These are phyloP conservation scores for Neurospora sp. DNA, from an alignment of 2,329 filamentous ascomycete species.

Conservation along the genomic window DNA sequence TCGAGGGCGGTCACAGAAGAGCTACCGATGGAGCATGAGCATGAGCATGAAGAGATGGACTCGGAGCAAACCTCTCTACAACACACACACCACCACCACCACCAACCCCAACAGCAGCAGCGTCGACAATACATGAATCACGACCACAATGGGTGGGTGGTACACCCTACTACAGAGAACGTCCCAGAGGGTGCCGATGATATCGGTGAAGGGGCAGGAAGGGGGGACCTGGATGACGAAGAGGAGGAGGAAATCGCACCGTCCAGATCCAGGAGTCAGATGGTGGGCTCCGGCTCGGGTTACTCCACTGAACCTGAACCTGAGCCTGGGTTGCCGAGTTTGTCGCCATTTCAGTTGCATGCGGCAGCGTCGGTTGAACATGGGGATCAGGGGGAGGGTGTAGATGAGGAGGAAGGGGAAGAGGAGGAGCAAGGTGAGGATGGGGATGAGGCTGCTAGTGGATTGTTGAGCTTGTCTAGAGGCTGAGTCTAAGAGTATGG, in stretches of 20 bases:
- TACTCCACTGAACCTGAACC: not conserved
- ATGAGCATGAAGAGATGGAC: not conserved
- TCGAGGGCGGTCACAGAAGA: not conserved
- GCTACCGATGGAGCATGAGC: not conserved
- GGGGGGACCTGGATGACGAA: not conserved
- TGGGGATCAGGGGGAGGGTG: not conserved
- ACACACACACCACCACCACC: not conserved
- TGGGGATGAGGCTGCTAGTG: slow-evolving; percentile 40
- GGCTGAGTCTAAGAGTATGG: slow-evolving; percentile 9
- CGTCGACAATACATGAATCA: not conserved
- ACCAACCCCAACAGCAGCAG: not conserved
- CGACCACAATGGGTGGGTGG: not conserved
- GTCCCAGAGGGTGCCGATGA: not conserved
- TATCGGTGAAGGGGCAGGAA: not conserved
- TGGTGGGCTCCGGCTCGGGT: not conserved
- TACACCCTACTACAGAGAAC: not conserved
- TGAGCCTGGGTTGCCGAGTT: not conserved
- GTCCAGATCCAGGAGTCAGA: not conserved
- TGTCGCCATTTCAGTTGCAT: not conserved
- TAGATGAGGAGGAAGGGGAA: not conserved
- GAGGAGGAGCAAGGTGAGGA: slow-evolving; percentile 6
- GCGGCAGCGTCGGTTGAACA: not conserved
- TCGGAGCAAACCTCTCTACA: not conserved
- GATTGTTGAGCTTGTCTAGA: slow-evolving; percentile 33
- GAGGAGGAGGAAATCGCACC: not conserved